Percentiles rank a stretch among this genome's conserved stretches.
These are phyloP conservation scores for Platanus orientalis DNA, from an alignment of 164 flowering plant species.

Conservation along the genomic window DNA sequence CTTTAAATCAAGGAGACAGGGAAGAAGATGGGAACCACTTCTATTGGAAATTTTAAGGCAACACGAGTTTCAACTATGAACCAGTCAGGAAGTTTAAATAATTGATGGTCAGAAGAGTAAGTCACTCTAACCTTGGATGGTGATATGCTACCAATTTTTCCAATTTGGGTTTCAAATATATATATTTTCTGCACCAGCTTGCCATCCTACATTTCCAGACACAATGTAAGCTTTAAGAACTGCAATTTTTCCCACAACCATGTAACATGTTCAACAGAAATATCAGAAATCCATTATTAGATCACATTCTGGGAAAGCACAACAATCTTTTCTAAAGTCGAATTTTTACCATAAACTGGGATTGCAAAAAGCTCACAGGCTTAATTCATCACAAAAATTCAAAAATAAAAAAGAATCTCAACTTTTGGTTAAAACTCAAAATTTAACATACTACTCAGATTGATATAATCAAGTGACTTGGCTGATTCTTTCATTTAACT, in stretches of 20 bases:
- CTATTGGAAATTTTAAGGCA: not conserved
- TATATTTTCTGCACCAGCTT: constrained; percentile 88
- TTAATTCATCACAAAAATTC: not conserved
- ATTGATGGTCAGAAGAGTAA: not conserved
- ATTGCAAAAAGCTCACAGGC: not conserved
- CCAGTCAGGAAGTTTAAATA: not conserved
- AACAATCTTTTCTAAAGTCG: too few relatives aligned
- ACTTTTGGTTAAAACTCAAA: not conserved
- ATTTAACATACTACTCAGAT: not conserved
- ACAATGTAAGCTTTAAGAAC: constrained; percentile 7
- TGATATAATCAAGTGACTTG: not conserved
- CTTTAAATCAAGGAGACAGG: too few relatives aligned
- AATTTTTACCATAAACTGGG: too few relatives aligned
- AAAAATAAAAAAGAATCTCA: not conserved
- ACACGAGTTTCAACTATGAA: not conserved
- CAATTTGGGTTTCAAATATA: constrained; percentile 85
- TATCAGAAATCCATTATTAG: not conserved
- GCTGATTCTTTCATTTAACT: not conserved
- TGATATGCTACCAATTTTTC: constrained; percentile 80
- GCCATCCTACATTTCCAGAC: constrained; percentile 79
- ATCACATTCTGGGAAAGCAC: too few relatives aligned
- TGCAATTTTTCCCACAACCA: not conserved
- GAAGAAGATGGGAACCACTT: not conserved
- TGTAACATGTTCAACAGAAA: not conserved
- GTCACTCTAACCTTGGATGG: constrained; percentile 67